A percentile compares a stretch with the other conserved stretches of the same genome.
Evolutionary conservation across 2,329 filamentous ascomycete species (phyloP).

Genomic region (Colletotrichum spaethianum): DNA sequence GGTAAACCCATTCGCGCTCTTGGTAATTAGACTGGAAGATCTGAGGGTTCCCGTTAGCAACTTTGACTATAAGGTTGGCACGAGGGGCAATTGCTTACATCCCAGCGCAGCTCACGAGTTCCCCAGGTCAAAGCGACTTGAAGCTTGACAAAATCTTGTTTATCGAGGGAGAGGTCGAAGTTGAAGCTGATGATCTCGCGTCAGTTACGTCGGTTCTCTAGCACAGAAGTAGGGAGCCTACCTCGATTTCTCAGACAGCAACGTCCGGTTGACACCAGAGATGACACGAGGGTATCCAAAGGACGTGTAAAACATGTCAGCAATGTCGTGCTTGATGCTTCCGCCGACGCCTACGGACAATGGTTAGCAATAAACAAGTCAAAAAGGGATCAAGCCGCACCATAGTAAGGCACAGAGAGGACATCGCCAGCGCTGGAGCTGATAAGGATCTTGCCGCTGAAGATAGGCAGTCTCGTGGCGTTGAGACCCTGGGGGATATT

Average conservation of each 20-base stretch:
- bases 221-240: not conserved
- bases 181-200: conserved; percentile 18
- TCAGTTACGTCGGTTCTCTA: not conserved
- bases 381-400: conserved; percentile 24
- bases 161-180: conserved; percentile 45
- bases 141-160: conserved; percentile 48
- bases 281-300: conserved; percentile 29
- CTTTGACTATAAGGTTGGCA: too few species aligned
- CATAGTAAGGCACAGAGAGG: conserved; percentile 52
- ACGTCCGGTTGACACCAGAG: conserved; percentile 24
- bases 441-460: conserved; percentile 53
- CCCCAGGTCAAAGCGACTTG: conserved; percentile 45
- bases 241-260: conserved; percentile 31
- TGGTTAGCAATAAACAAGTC: not conserved
- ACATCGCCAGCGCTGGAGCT: conserved; percentile 50
- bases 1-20: conserved; percentile 59
- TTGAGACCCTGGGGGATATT: conserved; percentile 46
- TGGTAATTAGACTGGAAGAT: conserved; percentile 57
- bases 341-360: conserved; percentile 20
- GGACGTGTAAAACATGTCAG: conserved; percentile 29
- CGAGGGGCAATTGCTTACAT: conserved; percentile 27
- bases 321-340: conserved; percentile 33
- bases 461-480: conserved; percentile 49
- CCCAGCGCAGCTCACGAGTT: conserved; percentile 48
- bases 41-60: conserved; percentile 3